Percentiles rank a stretch among this genome's conserved stretches.
These are phyloP conservation scores for Elsinoe arachidis DNA, from an alignment of 2,329 filamentous ascomycete species.

Conservation along the genomic window DNA sequence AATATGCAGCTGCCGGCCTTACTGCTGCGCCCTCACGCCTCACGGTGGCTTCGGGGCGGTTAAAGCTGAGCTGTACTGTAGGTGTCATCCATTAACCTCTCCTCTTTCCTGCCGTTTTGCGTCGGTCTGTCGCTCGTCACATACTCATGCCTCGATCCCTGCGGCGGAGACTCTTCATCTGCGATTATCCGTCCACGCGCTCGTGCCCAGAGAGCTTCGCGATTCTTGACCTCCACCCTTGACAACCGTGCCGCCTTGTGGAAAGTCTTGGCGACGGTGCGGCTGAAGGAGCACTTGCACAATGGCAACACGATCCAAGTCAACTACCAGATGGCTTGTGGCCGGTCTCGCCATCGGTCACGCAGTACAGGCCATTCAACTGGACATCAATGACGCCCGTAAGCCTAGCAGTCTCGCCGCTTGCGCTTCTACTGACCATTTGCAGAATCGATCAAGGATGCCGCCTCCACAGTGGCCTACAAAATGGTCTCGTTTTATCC, in stretches of 20 bases:
- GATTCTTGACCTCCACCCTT: not conserved
- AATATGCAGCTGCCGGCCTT: not conserved
- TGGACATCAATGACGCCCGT: slow-evolving; percentile 6
- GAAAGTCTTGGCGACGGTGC: not conserved
- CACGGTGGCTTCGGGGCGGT: not conserved
- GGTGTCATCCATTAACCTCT: not conserved
- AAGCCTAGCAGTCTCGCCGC: not conserved
- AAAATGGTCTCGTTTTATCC: slow-evolving; percentile 28
- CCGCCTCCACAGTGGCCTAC: slow-evolving; percentile 26
- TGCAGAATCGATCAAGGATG: slow-evolving; percentile 26
- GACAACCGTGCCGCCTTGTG: not conserved
- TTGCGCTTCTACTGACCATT: not conserved
- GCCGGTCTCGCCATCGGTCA: not conserved
- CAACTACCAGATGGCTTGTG: not conserved
- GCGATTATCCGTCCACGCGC: not conserved
- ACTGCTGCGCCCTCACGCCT: not conserved
- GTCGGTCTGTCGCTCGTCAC: not conserved
- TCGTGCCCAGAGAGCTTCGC: not conserved
- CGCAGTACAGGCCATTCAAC: not conserved
- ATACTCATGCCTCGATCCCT: no score
- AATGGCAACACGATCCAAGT: not conserved
- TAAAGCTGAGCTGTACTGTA: not conserved
- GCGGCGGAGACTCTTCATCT: not conserved
- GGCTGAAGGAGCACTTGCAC: not conserved
- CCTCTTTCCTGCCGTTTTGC: not conserved